phyloP scores from a whole-genome alignment of 2,329 filamentous ascomycete genomes.

The Sporothrix schenckii region DNA sequence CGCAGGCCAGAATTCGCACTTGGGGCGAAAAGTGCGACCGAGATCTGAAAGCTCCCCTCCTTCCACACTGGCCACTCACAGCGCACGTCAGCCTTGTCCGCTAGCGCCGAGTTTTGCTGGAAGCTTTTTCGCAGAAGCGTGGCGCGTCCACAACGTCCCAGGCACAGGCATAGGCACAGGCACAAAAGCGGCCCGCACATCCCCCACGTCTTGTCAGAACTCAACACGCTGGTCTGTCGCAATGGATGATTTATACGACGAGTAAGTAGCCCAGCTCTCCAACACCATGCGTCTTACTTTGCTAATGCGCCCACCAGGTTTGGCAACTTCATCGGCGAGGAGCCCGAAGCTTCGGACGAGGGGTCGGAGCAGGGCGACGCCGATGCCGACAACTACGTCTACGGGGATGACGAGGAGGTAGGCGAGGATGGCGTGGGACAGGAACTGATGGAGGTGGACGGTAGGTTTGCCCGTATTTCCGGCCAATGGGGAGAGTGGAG shows the following conservation, averaged over 20 bases:
- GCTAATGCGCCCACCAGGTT: slow-evolving; percentile 62
- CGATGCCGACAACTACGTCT: slow-evolving; percentile 76
- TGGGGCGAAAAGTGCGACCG: too few relatives aligned
- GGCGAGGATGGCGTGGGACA: slow-evolving; percentile 68
- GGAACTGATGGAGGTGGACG: slow-evolving; percentile 92
- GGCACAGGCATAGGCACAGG: not conserved
- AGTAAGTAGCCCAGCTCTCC: slow-evolving; percentile 56
- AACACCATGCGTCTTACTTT: slow-evolving; percentile 35
- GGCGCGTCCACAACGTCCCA: slow-evolving; percentile 26
- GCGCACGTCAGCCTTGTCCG: slow-evolving; percentile 31
- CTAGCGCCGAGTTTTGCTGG: slow-evolving; percentile 28
- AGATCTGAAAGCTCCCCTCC: not conserved
- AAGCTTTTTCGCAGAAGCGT: slow-evolving; percentile 30
- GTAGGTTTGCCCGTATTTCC: slow-evolving; percentile 48
- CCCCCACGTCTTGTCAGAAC: not conserved
- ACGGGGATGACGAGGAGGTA: slow-evolving; percentile 71
- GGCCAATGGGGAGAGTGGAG: too few relatives aligned
- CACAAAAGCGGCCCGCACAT: slow-evolving; percentile 18
- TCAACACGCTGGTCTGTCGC: slow-evolving; percentile 31
- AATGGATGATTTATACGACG: slow-evolving; percentile 95
- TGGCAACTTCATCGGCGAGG: slow-evolving; percentile 97
- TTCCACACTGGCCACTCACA: slow-evolving; percentile 22
- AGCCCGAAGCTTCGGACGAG: slow-evolving; percentile 78
- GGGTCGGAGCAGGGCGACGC: slow-evolving; percentile 74
- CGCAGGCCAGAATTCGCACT: not conserved